Evolutionary conservation across 2,329 filamentous ascomycete genomes (phyloP), one percentile per base, ranked within the genome.

Genomic region (Pyrenophora teres): DNA sequence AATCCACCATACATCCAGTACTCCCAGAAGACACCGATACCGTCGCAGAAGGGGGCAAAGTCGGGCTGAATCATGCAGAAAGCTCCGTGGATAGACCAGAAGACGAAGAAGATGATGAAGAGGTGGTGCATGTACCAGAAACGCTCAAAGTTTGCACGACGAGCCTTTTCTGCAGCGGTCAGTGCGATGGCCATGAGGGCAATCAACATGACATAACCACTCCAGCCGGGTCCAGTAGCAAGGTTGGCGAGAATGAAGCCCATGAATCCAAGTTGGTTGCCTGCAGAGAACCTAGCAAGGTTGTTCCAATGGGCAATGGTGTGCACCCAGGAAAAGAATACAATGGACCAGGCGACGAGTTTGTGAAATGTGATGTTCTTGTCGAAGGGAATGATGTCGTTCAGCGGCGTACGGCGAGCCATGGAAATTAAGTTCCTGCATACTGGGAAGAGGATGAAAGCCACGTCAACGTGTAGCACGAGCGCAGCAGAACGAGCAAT

Each of bases 121-220:
- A 94, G 83, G 77, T 94, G 90, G 75, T 95, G 90, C 1, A 88
- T 90, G 74, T 92, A 92, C 90, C 90, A 95, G 80, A 94, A 95
- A 21, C 89, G 87, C 74, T 93, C 90, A 72, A 90, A 93, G 77
- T 94, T 92, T 55, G 87, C 87, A 46, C 89, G 85, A 43, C 89
- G 83, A 8, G 86, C 84, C 78, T 89, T 90, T 76, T 93, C 89
- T 12, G 89, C 78, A 7, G 89, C 90, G 0, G 90, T 94, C 21
- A 86, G 67, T 3, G 88, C 87, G 82, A 95, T 94, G 44, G 85
- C 85, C 80, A 89, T 91, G 42, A 95, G 77, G 7, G 87, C 83
- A 52, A 88, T 80, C 59, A 94, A 77, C 90, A 95, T 93, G 57
- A 93, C 80, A 68, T 93, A 93, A 53, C 90, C 90, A 35, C 87